phyloP scores from a whole-genome alignment of 208 protist species.

The Naegleria gruberi region DNA sequence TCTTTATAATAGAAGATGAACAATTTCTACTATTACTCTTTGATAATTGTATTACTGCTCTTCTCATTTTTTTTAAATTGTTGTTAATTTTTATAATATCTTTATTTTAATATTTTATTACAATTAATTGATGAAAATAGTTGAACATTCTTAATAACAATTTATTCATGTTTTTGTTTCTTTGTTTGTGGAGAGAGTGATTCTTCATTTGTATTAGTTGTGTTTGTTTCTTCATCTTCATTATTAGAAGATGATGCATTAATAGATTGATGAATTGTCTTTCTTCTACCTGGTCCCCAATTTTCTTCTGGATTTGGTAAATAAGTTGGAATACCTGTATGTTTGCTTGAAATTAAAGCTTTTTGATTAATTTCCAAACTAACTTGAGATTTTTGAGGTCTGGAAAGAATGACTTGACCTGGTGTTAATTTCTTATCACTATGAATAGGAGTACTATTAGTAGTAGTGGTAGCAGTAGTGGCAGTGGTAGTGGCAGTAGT shows the following conservation, averaged over 20 bases:
- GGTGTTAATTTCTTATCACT: not conserved
- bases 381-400: not conserved
- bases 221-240: not conserved
- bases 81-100: too few relatives aligned
- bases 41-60: not conserved
- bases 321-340: not conserved
- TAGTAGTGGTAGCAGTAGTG: not conserved
- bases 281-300: slow-evolving; percentile 29
- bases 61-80: too few relatives aligned
- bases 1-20: too few relatives aligned
- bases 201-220: not conserved
- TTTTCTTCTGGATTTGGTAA: slow-evolving; percentile 30
- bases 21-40: too few relatives aligned
- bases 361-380: not conserved
- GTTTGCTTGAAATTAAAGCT: not conserved
- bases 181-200: not conserved
- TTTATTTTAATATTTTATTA: too few relatives aligned
- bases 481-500: too few relatives aligned
- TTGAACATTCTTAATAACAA: too few relatives aligned
- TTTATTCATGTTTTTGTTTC: not conserved
- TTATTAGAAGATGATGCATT: not conserved
- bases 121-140: too few relatives aligned
- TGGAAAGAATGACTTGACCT: not conserved
- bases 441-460: not conserved
- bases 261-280: not conserved